A percentile compares a stretch with the other conserved stretches of the same genome.
Evolutionary conservation across 2,329 filamentous ascomycete genomes (phyloP).

Genomic region (Fusarium aywerte): DNA sequence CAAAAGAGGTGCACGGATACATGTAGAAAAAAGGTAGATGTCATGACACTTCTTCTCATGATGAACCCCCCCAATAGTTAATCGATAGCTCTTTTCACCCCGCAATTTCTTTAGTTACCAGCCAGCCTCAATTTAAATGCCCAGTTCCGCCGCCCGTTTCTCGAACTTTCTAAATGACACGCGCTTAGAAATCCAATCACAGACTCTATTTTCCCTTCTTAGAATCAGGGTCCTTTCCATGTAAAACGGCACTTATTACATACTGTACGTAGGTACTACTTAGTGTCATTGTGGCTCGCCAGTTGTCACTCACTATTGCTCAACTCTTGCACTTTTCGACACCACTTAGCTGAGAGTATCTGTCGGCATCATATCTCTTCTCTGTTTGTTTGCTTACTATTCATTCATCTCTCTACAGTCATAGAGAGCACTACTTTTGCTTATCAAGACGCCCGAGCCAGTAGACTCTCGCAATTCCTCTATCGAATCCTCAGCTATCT

Average conservation of each 20-base stretch:
- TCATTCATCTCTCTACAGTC: not conserved
- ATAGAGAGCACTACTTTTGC: not conserved
- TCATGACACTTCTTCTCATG: slow-evolving; percentile 32
- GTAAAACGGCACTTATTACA: slow-evolving; percentile 1
- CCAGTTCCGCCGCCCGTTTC: slow-evolving; percentile 27
- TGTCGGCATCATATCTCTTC: not conserved
- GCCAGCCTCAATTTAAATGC: slow-evolving; percentile 4
- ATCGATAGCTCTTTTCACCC: slow-evolving; percentile 10
- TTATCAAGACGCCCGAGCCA: not conserved
- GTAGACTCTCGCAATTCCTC: not conserved
- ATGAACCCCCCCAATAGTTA: not conserved
- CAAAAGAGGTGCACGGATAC: not conserved
- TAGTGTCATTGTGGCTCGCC: slow-evolving; percentile 14
- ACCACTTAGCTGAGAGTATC: not conserved
- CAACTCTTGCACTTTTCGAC: not conserved
- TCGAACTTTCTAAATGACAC: slow-evolving; percentile 44
- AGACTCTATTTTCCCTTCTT: not conserved
- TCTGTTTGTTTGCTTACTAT: not conserved
- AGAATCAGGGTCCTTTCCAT: slow-evolving; percentile 12
- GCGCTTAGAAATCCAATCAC: slow-evolving; percentile 49
- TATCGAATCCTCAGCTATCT: not conserved
- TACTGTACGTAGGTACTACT: too few relatives aligned
- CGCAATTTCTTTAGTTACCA: slow-evolving; percentile 28
- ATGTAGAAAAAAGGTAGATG: not conserved
- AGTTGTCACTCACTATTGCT: not conserved